Evolutionary conservation across 2,329 filamentous ascomycete genomes (phyloP).

Genomic region (Pezicula radicicola): DNA sequence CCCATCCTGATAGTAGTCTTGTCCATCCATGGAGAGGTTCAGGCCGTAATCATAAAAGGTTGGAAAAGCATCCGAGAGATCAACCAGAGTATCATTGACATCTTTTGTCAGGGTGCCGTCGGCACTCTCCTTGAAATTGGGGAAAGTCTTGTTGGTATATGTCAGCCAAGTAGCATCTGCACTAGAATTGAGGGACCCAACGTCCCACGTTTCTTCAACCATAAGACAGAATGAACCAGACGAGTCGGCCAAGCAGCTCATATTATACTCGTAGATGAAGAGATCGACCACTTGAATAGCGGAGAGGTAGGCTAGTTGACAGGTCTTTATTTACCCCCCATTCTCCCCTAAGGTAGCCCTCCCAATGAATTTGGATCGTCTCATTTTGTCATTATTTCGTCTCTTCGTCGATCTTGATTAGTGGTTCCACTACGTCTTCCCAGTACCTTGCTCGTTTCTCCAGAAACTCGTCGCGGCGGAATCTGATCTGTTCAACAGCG

Average conservation of each 20-base stretch:
- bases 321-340: too few relatives aligned
- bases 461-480: too few relatives aligned
- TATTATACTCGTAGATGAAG: too few relatives aligned
- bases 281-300: too few relatives aligned
- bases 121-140: not conserved
- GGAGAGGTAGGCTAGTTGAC: too few relatives aligned
- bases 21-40: not conserved
- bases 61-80: not conserved
- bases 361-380: too few relatives aligned
- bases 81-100: not conserved
- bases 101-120: not conserved
- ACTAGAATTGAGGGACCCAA: constrained; percentile 29
- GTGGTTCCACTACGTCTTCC: not conserved
- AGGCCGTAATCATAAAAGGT: too few relatives aligned
- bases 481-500: not conserved
- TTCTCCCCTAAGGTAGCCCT: too few relatives aligned
- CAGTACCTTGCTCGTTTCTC: too few relatives aligned
- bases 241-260: not conserved
- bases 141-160: not conserved
- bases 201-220: not conserved
- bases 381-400: too few relatives aligned
- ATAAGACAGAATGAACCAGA: not conserved
- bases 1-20: not conserved
- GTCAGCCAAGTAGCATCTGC: not conserved
- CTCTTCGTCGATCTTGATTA: too few relatives aligned